These are phyloP conservation scores for Tricholomella constricta DNA, from an alignment of 768 basidiomycete genomes.

Conservation along the genomic window DNA sequence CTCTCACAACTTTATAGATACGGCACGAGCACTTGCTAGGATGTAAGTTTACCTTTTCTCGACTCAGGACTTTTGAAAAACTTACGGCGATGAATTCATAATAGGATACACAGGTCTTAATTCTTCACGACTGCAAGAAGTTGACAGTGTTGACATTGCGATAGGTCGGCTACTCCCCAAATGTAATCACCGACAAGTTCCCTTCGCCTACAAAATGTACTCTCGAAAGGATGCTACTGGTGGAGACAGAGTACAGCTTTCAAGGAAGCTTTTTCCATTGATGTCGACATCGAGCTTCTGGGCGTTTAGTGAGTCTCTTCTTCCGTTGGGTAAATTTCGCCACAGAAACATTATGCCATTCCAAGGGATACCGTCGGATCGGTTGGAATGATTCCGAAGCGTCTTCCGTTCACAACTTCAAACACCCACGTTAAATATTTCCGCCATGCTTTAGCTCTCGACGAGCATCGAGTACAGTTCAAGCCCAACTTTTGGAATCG, in stretches of 20 bases:
- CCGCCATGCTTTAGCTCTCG: conserved; percentile 70
- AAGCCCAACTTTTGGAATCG: conserved; percentile 49
- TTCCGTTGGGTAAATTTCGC: background rate
- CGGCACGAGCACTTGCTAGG: conserved; percentile 67
- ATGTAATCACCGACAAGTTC: conserved; percentile 74
- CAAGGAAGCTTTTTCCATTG: conserved; percentile 76
- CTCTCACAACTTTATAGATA: conserved; percentile 27
- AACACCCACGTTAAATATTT: conserved; percentile 68
- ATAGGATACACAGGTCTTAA: conserved; percentile 53
- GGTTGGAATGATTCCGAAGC: conserved; percentile 66
- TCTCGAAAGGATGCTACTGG: conserved; percentile 52
- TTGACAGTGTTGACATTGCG: too few species aligned
- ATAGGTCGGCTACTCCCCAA: conserved; percentile 72
- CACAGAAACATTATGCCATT: conserved; percentile 4
- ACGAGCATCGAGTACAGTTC: conserved; percentile 68
- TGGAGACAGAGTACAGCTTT: conserved; percentile 69
- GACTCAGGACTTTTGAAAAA: background rate
- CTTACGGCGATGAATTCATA: too few species aligned
- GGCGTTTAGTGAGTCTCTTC: conserved; percentile 63
- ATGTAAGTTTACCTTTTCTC: conserved; percentile 46
- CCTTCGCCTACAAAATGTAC: conserved; percentile 81
- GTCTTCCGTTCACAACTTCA: conserved; percentile 71
- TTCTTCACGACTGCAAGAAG: too few species aligned
- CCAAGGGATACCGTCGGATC: conserved; percentile 71
- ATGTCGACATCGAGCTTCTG: too few species aligned